Evolutionary conservation across 768 basidiomycete species (phyloP).

Genomic region (Tylopilus sp.): DNA sequence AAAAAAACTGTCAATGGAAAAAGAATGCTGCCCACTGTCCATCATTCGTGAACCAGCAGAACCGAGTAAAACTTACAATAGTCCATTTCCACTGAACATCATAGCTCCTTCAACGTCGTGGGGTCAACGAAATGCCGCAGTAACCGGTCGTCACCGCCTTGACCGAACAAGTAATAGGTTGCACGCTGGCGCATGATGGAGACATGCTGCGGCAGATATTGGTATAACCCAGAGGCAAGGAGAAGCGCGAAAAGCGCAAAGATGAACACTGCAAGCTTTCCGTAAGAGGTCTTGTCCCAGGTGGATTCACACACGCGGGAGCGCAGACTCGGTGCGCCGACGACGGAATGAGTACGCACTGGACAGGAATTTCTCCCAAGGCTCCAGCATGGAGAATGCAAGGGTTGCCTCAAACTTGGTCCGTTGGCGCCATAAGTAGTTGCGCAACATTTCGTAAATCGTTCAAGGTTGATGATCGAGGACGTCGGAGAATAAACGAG

Average conservation of each 20-base stretch:
- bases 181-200: constrained; percentile 51
- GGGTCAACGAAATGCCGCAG: constrained; percentile 29
- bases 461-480: not conserved
- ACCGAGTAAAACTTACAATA: constrained; percentile 12
- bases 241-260: constrained; percentile 41
- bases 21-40: constrained; percentile 6
- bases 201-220: constrained; percentile 61
- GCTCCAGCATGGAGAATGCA: constrained; percentile 60
- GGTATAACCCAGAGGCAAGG: constrained; percentile 48
- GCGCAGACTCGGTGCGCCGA: not conserved
- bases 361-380: constrained; percentile 65
- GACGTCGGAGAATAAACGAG: not conserved
- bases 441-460: constrained; percentile 26
- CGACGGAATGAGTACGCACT: constrained; percentile 38
- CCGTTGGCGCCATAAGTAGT: constrained; percentile 32
- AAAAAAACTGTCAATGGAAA: too few relatives aligned
- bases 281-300: constrained; percentile 5
- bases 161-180: constrained; percentile 63
- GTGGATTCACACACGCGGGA: not conserved
- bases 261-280: constrained; percentile 37
- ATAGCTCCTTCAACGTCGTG: constrained; percentile 30
- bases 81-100: not conserved
- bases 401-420: constrained; percentile 50
- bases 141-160: constrained; percentile 39
- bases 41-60: constrained; percentile 3